These are phyloP conservation scores for Triadica sebifera DNA, from an alignment of 345 rosid genomes.

Conservation along the genomic window DNA sequence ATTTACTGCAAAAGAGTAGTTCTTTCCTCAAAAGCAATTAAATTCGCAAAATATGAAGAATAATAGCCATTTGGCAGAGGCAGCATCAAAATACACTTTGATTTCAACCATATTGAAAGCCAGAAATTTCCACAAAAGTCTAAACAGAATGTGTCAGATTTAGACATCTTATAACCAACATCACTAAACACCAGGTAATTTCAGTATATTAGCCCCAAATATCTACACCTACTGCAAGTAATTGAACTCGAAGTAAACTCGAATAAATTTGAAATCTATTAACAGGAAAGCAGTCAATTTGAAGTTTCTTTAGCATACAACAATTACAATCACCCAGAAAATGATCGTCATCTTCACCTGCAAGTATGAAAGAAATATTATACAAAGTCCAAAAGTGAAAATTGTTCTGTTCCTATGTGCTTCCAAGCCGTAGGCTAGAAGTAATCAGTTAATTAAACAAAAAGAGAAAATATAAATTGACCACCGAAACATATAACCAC, in stretches of 20 bases:
- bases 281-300: not conserved
- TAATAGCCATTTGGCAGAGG: too few species aligned
- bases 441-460: not conserved
- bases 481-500: not conserved
- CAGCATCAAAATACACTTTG: too few species aligned
- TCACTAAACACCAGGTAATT: not conserved
- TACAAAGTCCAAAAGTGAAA: not conserved
- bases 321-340: not conserved
- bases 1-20: too few species aligned
- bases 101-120: too few species aligned
- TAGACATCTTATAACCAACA: not conserved
- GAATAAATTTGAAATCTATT: not conserved
- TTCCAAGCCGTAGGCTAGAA: not conserved
- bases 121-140: too few species aligned
- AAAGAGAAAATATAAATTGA: not conserved
- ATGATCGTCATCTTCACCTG: conserved; percentile 3
- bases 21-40: too few species aligned
- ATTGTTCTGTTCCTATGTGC: not conserved
- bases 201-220: not conserved
- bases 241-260: not conserved
- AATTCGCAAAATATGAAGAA: too few species aligned
- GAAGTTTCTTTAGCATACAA: not conserved
- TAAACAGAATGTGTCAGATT: too few species aligned
- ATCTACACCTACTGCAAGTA: not conserved
- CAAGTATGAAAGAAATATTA: conserved; percentile 3